Evolutionary conservation across 2,329 filamentous ascomycete species (phyloP).

Genomic region (Apiospora phragmitis): DNA sequence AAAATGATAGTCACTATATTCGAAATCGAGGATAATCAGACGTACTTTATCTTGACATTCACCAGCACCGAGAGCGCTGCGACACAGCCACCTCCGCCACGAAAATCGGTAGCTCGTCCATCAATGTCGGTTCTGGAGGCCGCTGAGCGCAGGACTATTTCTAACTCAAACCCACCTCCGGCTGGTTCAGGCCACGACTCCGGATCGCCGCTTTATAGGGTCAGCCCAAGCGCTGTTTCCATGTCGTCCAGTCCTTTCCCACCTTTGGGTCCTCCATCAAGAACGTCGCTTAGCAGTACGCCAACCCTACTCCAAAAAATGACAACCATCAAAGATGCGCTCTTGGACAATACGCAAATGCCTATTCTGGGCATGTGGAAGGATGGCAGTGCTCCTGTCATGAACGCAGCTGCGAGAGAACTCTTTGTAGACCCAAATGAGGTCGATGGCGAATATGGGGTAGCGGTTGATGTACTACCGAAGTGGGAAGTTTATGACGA

Average conservation of each 20-base stretch:
- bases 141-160: constrained; percentile 46
- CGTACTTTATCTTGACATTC: constrained; percentile 75
- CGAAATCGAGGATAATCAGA: constrained; percentile 65
- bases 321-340: constrained; percentile 72
- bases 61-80: constrained; percentile 55
- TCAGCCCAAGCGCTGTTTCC: constrained; percentile 52
- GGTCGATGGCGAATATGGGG: constrained; percentile 41
- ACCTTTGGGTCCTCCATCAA: constrained; percentile 64
- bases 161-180: constrained; percentile 47
- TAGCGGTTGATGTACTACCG: constrained; percentile 49
- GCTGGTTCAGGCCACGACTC: constrained; percentile 49
- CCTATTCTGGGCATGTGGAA: constrained; percentile 81
- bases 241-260: constrained; percentile 63
- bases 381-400: constrained; percentile 71
- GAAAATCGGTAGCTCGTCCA: constrained; percentile 40
- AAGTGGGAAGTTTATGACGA: constrained; percentile 65
- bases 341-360: constrained; percentile 73
- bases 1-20: constrained; percentile 79
- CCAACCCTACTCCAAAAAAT: constrained; percentile 73
- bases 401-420: constrained; percentile 64
- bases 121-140: constrained; percentile 41
- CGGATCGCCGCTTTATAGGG: constrained; percentile 44
- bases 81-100: constrained; percentile 32
- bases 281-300: constrained; percentile 52
- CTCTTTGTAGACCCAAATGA: constrained; percentile 47